Base-by-base conservation (phyloP, 108 stramenopile species). In the Cyclotella kingstonii region DNA sequence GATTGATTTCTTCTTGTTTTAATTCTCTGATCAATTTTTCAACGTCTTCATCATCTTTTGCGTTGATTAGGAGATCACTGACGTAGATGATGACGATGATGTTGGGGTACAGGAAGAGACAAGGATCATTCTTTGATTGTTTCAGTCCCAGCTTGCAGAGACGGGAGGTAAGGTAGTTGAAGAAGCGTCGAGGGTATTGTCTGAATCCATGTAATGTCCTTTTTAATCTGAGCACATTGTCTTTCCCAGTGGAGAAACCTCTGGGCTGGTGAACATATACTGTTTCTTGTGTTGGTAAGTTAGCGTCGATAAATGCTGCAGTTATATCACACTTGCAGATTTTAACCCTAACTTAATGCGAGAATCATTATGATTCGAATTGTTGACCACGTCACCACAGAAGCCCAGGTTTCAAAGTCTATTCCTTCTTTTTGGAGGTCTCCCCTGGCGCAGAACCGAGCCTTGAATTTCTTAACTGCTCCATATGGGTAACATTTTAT, bases 401-500 rank as follows among this genome's bases (percentile, higher is more conserved):
- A 78, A 10, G 82, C 42, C 47, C 43, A 83, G 3, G 69, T 83
- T 8, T 61, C 53, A 10, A 41, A 53, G 25, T 67, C 57, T 36
- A 67, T 23, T 1, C 66, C 56, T 35, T 67, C 43, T n/a, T 33
- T 34, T 50, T 78, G 70, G 19, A 30, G 23, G 23, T 78, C 77
- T 5, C 77, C 73, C n/a, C 77, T 10, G 18, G 57, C 63, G 19
- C 82, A 83, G 25, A 54, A 80, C 14, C 79, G 11, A 4, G 69
- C 82, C 42, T 84, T 84, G 39, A 65, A 60, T 45, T 79, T 79
- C 27, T 48, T 66, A 1, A 82, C 25, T 0, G 18, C 8, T 1
- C 81, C 80, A 65, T 77, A 63, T 6, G 83, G 83, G 15, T 30
- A 66, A 1, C 77, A 49, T 49, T 85, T 82, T 46, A 72, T 40